Base-by-base conservation (phyloP, 768 basidiomycete species). In the Mycena olivaceomarginata region DNA sequence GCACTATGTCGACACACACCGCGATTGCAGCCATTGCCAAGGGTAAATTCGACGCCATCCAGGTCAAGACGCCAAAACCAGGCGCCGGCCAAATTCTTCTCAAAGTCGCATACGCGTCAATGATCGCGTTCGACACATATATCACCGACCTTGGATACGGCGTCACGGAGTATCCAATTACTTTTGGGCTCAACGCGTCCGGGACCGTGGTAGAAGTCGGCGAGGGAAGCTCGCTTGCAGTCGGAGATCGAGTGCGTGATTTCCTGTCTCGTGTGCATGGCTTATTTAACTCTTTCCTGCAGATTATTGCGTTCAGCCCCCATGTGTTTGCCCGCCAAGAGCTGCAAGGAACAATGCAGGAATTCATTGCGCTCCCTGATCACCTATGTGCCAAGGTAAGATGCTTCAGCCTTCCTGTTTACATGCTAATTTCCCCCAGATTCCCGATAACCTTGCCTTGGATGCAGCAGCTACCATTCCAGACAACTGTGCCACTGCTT, bases 401-500 rank as follows among this genome's bases (percentile, higher is more conserved):
- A 41, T 72, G 12, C 66, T 40, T 12, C 9, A 41, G 16, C 25
- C 41, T 37, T 13, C 39, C 51, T 65, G 15, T 62, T n/a, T 7
- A n/a, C 51, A 20, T 53, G n/a, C 51, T 53, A 53, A 53, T 53
- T 5, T 20, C 51, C 37, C 6, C 46, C 45, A 91, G 89, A 83
- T 91, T 41, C 90, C 90, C 13, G 85, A 85, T 63, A 82, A 69
- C n/a, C 68, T 89, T 40, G 68, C 87, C 0, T 81, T 90, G 6
- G 87, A 85, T 15, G 84, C 80, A 25, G 88, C 87, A 0, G 86
- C 81, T 3, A 86, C 86, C 2, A 82, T 88, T 62, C 87, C 89
- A 1, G 88, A 89, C 77, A 87, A 88, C 75, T 86, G 87, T 65
- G 78, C 88, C 62, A 87, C 86, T 3, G 85, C 87, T 4, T 88